Evolutionary conservation across 1,284 basidiomycete genomes (phyloP), one percentile per base, ranked within the genome.

Genomic region (Cutaneotrichosporon cutaneum): DNA sequence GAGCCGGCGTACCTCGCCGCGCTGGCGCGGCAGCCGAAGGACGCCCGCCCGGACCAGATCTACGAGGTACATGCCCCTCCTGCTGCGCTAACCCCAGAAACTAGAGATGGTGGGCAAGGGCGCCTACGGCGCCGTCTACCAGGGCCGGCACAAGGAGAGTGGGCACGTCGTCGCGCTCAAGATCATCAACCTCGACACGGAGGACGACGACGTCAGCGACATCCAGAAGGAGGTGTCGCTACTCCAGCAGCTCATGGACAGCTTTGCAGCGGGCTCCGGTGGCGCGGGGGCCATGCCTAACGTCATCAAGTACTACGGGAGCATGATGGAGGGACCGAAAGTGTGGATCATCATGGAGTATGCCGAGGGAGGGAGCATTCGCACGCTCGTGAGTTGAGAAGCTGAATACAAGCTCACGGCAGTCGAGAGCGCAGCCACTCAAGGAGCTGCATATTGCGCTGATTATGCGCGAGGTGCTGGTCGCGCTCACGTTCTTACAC

Each of bases 341-440:
- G 90, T 99, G 6, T 99, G 96, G 94, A 99, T 99, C 69, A 92
- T 90, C 44, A 99, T 99, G 96, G 96, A 99, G 78, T 90, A 89
- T 74, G 96, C 96, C 7, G 88, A 93, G 67, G 96, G 95, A 4
- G 96, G 96, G 10, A 96, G 92, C 73, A 92, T 98, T 11, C 84
- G 92, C 53, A 93, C 93, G 0, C 82, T 99, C 68, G 84, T 85
- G 68, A 72, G 82, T 74, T 14, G 27, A 48, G 18, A 27, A 22
- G n/a, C n/a, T 26, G 16, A 51, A 27, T 13, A 51, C 9, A 18
- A 42, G 24, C 53, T 68, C 56, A 90, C 89, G 87, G 86, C 85
- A 92, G 56, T 91, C 88, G 56, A 90, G 88, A 70, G 88, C 90
- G 36, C 88, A 89, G 6, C 85, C 87, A 56, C 81, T 99, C 48